Percentiles rank a stretch among this genome's conserved stretches.
phyloP scores from a whole-genome alignment of 75 land plant species.

The Cryptomeria japonica region DNA sequence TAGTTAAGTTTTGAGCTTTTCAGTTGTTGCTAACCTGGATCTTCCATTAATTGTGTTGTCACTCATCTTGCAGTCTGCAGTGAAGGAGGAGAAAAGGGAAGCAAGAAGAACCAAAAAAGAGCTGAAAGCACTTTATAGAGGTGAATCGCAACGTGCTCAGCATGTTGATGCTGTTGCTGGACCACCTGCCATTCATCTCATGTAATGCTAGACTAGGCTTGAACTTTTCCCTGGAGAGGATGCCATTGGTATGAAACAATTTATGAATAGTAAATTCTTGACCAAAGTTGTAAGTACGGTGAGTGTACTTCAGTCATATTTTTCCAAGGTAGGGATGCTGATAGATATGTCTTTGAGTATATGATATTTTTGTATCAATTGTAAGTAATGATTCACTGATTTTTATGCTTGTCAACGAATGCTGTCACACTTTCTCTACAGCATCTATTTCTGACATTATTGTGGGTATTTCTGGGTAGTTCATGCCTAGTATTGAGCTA shows the following conservation, averaged over 20 bases:
- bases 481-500: not conserved
- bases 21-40: not conserved
- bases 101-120: constrained; percentile 83
- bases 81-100: constrained; percentile 71
- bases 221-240: not conserved
- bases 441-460: not conserved
- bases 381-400: not conserved
- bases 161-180: constrained; percentile 71
- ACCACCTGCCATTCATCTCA: constrained; percentile 70
- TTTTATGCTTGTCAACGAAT: not conserved
- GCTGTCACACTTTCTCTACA: not conserved
- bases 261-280: not conserved
- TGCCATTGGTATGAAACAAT: not conserved
- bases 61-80: constrained; percentile 50
- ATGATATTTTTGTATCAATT: not conserved
- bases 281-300: not conserved
- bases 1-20: not conserved
- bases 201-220: constrained; percentile 22
- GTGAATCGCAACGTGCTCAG: constrained; percentile 79
- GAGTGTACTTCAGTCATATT: not conserved
- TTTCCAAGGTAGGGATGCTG: not conserved
- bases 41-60: not conserved
- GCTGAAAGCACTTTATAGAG: constrained; percentile 55
- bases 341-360: not conserved
- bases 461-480: not conserved